Percentiles rank a stretch among this genome's conserved stretches.
These are phyloP conservation scores for Stylosanthes scabra DNA, from an alignment of 331 rosid genomes.

Conservation along the genomic window DNA sequence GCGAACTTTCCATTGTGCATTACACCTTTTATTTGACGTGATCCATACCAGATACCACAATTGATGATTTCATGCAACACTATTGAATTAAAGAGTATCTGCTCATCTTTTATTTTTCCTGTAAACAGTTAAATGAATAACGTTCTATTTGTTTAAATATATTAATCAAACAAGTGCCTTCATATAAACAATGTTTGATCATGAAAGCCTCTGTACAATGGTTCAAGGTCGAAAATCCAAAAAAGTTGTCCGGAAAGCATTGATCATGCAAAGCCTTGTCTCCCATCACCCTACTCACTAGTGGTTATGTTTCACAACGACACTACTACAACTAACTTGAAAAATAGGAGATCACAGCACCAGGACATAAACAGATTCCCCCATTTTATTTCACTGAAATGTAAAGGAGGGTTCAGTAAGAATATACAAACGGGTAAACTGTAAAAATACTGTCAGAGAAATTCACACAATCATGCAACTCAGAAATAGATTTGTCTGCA, in stretches of 20 bases:
- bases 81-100: no score
- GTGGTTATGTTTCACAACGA: not conserved
- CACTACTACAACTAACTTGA: slow-evolving; percentile 9
- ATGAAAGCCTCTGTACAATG: not conserved
- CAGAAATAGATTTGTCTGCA: slow-evolving; percentile 67
- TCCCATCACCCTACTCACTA: not conserved
- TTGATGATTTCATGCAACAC: not conserved
- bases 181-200: not conserved
- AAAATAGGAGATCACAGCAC: slow-evolving; percentile 9
- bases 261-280: not conserved
- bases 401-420: slow-evolving; percentile 21
- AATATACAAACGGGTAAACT: slow-evolving; percentile 40
- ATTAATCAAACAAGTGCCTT: no score
- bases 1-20: slow-evolving; percentile 7
- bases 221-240: not conserved
- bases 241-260: not conserved
- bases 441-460: not conserved
- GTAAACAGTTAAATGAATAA: no score
- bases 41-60: not conserved
- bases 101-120: no score
- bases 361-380: not conserved
- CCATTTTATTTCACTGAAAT: slow-evolving; percentile 27
- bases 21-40: slow-evolving; percentile 6
- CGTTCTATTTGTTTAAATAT: no score
- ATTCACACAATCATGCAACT: slow-evolving; percentile 24